Percentiles rank a stretch among this genome's conserved stretches.
Evolutionary conservation across 192 early-diverging fungal species (phyloP).

Genomic region (Backusella tarrabulga): DNA sequence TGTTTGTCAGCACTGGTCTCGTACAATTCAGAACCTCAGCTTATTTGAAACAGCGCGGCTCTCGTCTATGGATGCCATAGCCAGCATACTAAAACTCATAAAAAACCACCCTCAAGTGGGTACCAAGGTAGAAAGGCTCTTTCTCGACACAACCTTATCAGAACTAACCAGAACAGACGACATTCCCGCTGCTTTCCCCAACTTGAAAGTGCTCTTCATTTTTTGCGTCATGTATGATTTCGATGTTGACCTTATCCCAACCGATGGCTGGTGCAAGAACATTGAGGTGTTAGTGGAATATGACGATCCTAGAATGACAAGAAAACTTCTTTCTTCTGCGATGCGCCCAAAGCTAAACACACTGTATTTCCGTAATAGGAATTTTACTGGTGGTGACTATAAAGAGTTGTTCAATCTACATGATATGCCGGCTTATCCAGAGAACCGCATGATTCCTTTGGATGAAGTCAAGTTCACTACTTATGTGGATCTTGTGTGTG

Average conservation of each 20-base stretch:
- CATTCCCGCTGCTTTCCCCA: background rate
- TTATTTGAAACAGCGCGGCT: background rate
- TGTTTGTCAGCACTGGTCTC: background rate
- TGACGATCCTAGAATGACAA: background rate
- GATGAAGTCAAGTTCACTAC: background rate
- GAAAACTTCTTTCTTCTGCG: background rate
- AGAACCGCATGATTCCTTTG: background rate
- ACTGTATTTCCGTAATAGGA: background rate
- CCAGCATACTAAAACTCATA: background rate
- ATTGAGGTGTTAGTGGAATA: background rate
- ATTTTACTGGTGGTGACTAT: background rate
- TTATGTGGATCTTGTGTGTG: background rate
- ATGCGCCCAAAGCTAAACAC: background rate
- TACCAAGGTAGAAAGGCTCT: background rate
- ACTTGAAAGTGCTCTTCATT: background rate
- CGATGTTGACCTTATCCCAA: background rate
- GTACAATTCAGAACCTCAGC: background rate
- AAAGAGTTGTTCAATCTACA: background rate
- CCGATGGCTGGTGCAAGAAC: background rate
- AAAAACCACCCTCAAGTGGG: background rate
- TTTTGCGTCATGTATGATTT: background rate
- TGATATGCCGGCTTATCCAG: background rate
- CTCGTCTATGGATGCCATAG: background rate
- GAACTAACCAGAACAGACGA: background rate
- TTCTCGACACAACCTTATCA: background rate